phyloP scores from a whole-genome alignment of 768 basidiomycete genomes.

The Austroboletus eburneus region DNA sequence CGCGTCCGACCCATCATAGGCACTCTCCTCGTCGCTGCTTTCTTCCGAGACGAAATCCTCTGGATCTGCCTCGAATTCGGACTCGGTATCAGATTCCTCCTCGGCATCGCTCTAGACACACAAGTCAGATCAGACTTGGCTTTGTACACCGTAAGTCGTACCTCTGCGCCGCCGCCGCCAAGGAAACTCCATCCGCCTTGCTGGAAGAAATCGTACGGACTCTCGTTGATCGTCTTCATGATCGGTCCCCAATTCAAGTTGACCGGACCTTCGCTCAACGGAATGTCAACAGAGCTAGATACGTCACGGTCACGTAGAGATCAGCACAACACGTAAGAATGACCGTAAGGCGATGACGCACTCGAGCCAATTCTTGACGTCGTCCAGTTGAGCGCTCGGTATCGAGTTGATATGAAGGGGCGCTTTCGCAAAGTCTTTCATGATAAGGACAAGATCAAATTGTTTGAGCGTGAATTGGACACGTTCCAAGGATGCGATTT shows the following conservation, averaged over 20 bases:
- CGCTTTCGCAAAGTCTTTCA: constrained; percentile 90
- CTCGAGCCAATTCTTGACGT: constrained; percentile 99
- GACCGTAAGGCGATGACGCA: constrained; percentile 37
- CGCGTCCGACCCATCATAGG: constrained; percentile 47
- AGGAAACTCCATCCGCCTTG: constrained; percentile 98
- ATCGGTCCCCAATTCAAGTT: constrained; percentile 98
- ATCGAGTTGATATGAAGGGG: constrained; percentile 98
- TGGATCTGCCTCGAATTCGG: constrained; percentile 56
- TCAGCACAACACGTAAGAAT: constrained; percentile 1
- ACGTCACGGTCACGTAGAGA: not conserved
- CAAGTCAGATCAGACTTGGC: no score
- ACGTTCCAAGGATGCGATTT: constrained; percentile 94
- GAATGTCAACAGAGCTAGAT: constrained; percentile 89
- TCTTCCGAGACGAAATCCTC: constrained; percentile 40
- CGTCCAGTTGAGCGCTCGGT: constrained; percentile 84
- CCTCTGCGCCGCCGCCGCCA: constrained; percentile 66
- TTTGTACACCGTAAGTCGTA: constrained; percentile 32
- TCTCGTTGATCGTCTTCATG: constrained; percentile 98
- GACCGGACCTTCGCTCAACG: constrained; percentile 92
- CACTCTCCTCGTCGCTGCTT: constrained; percentile 52
- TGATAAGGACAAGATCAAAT: constrained; percentile 95
- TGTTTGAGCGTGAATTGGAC: constrained; percentile 95
- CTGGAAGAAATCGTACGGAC: constrained; percentile 92
- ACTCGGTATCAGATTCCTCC: constrained; percentile 61
- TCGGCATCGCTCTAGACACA: constrained; percentile 59